A percentile compares a stretch with the other conserved stretches of the same genome.
These are phyloP conservation scores for Aspergillus tanneri DNA, from an alignment of 2,329 filamentous ascomycete species.

Conservation along the genomic window DNA sequence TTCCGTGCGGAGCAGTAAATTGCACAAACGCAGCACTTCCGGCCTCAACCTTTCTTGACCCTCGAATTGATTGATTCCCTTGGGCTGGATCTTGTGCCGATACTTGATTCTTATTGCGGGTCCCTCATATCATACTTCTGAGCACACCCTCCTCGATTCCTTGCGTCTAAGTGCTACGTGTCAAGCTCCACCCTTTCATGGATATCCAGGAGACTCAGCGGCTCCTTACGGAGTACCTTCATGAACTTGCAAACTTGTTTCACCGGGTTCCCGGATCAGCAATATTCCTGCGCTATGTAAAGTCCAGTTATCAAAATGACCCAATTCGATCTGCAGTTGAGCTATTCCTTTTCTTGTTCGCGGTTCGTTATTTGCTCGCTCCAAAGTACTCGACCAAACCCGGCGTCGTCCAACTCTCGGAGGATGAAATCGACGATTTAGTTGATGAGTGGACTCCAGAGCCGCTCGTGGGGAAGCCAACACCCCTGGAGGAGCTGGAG, in stretches of 20 bases:
- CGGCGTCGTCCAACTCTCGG: constrained; percentile 82
- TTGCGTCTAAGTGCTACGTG: constrained; percentile 15
- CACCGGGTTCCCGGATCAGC: constrained; percentile 91
- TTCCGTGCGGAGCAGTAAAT: no score
- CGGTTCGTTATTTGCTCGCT: constrained; percentile 86
- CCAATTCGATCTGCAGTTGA: constrained; percentile 92
- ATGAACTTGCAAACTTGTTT: constrained; percentile 64
- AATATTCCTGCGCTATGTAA: constrained; percentile 91
- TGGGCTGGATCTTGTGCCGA: no score
- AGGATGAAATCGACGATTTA: constrained; percentile 96
- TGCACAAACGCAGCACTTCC: no score
- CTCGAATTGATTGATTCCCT: no score
- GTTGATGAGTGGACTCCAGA: constrained; percentile 97
- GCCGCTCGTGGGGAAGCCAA: constrained; percentile 75
- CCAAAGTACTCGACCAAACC: constrained; percentile 92
- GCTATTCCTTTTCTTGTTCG: constrained; percentile 90
- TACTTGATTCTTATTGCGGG: no score
- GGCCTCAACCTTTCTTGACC: no score
- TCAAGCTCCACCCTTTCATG: constrained; percentile 40
- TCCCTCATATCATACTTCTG: no score
- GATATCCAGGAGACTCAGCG: constrained; percentile 57
- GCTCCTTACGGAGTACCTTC: constrained; percentile 54
- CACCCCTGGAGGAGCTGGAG: constrained; percentile 73
- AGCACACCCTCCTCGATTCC: background rate
- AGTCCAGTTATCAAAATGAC: constrained; percentile 96